phyloP scores from a whole-genome alignment of 306 rosid genomes.

The Castanea sativa region DNA sequence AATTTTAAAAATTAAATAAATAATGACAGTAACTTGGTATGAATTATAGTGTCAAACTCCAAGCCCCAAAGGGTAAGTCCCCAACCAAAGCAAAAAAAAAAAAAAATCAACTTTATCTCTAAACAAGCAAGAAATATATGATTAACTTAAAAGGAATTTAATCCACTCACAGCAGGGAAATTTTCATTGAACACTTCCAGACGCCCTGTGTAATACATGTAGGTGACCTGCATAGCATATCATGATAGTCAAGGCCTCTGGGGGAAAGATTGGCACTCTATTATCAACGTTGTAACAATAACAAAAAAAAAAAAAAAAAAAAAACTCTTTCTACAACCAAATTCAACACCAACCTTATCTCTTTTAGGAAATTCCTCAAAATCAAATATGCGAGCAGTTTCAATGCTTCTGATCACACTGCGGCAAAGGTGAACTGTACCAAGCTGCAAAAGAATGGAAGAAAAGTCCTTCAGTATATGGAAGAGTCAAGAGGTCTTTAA shows the following conservation, averaged over 20 bases:
- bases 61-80: too few relatives aligned
- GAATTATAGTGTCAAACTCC: too few relatives aligned
- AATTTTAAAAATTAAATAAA: too few relatives aligned
- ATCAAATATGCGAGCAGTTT: slow-evolving; percentile 92
- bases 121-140: slow-evolving; percentile 13
- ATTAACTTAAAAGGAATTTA: slow-evolving; percentile 17
- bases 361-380: slow-evolving; percentile 94
- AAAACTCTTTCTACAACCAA: background rate
- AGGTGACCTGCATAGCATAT: slow-evolving; percentile 68
- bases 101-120: background rate
- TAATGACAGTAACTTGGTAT: too few relatives aligned
- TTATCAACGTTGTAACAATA: background rate
- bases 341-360: slow-evolving; percentile 73
- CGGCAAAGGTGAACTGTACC: slow-evolving; percentile 98
- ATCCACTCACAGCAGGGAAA: slow-evolving; percentile 78
- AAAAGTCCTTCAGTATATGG: slow-evolving; percentile 3
- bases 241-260: slow-evolving; percentile 15
- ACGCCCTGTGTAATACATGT: slow-evolving; percentile 99
- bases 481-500: background rate
- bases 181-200: slow-evolving; percentile 97
- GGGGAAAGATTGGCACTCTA: background rate
- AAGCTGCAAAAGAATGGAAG: slow-evolving; percentile 62
- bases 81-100: too few relatives aligned
- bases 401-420: slow-evolving; percentile 95
- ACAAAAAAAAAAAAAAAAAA: background rate